phyloP scores from a whole-genome alignment of 2,329 filamentous ascomycete genomes.

The Stachybotrys chlorohalonatus region DNA sequence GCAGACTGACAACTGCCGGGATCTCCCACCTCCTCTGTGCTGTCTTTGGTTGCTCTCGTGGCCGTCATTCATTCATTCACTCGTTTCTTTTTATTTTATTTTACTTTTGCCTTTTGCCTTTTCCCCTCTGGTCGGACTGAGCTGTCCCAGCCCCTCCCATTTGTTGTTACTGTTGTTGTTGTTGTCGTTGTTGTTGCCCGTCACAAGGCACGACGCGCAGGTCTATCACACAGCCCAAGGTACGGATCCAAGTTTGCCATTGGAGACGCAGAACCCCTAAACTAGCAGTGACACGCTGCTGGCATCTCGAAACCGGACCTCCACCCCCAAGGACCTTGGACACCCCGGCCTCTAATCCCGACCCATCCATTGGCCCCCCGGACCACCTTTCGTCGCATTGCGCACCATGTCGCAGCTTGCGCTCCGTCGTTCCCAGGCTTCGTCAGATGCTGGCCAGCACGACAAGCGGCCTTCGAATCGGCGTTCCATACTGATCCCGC shows the following conservation, averaged over 20 bases:
- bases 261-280: neutral
- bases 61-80: too few relatives aligned
- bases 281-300: conserved; percentile 29
- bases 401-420: conserved; percentile 45
- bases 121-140: too few relatives aligned
- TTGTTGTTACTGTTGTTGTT: too few relatives aligned
- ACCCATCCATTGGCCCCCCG: neutral
- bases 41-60: too few relatives aligned
- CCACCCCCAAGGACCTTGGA: conserved; percentile 14
- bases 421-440: conserved; percentile 31
- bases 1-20: too few relatives aligned
- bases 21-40: too few relatives aligned
- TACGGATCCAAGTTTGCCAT: neutral
- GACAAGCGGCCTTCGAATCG: neutral
- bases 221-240: neutral
- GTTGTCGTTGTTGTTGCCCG: too few relatives aligned
- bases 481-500: neutral
- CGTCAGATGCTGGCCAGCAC: neutral
- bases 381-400: conserved; percentile 21
- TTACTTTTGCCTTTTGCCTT: too few relatives aligned
- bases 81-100: too few relatives aligned
- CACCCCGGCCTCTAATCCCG: neutral
- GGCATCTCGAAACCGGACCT: conserved; percentile 26
- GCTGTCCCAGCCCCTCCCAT: too few relatives aligned
- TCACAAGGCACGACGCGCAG: neutral